A percentile compares a stretch with the other conserved stretches of the same genome.
Evolutionary conservation across 2,329 filamentous ascomycete genomes (phyloP).

Genomic region (Neonectria ditissima): DNA sequence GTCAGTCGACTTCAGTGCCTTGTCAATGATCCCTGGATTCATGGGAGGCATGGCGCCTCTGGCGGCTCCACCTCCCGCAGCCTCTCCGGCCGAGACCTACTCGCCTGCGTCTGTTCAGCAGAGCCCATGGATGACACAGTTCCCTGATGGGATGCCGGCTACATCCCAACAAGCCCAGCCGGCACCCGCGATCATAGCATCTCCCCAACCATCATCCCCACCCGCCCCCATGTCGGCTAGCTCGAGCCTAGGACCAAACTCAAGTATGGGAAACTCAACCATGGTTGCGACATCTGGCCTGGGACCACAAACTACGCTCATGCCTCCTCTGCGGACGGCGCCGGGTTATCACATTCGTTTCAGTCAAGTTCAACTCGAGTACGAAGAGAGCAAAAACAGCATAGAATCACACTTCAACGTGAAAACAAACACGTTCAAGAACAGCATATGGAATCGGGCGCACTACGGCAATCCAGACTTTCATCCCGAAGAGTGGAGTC

Average conservation of each 20-base stretch:
- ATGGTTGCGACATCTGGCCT: constrained; percentile 37
- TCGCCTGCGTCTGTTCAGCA: constrained; percentile 51
- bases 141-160: constrained; percentile 41
- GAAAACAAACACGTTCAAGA: constrained; percentile 71
- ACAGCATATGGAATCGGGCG: constrained; percentile 74
- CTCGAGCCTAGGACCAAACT: constrained; percentile 27
- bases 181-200: constrained; percentile 48
- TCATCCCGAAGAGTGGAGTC: constrained; percentile 58
- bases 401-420: constrained; percentile 61
- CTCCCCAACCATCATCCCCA: constrained; percentile 47
- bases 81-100: constrained; percentile 47
- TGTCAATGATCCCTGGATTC: constrained; percentile 63
- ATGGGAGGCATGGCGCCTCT: constrained; percentile 49
- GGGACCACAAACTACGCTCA: constrained; percentile 28
- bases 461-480: constrained; percentile 74
- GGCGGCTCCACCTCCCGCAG: constrained; percentile 47
- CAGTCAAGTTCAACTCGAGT: constrained; percentile 60
- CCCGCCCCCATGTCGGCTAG: constrained; percentile 48
- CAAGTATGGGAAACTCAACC: constrained; percentile 19
- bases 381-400: constrained; percentile 60
- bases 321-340: constrained; percentile 23
- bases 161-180: constrained; percentile 39
- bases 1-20: constrained; percentile 56
- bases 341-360: constrained; percentile 58
- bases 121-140: constrained; percentile 53